phyloP scores from a whole-genome alignment of 2,329 filamentous ascomycete species.

The Penicillium paneum region DNA sequence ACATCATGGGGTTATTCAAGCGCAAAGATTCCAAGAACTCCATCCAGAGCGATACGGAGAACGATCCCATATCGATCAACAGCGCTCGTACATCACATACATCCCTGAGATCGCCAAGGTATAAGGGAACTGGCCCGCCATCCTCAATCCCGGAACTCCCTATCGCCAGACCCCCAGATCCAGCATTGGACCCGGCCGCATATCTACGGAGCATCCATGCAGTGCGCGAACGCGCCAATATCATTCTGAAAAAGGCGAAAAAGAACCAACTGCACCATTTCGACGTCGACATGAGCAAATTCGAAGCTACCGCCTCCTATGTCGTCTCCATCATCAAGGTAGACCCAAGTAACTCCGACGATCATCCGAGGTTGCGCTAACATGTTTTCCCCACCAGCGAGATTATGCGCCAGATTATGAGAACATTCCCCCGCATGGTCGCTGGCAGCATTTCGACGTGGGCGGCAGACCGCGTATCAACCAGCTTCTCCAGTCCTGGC shows the following conservation, averaged over 20 bases:
- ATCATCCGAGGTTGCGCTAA: slow-evolving; percentile 4
- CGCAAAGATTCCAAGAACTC: slow-evolving; percentile 46
- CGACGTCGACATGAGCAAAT: slow-evolving; percentile 81
- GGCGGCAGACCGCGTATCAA: slow-evolving; percentile 54
- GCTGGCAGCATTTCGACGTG: slow-evolving; percentile 64
- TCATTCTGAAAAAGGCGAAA: slow-evolving; percentile 74
- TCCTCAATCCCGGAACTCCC: slow-evolving; percentile 68
- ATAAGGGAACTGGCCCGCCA: slow-evolving; percentile 47
- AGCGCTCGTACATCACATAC: slow-evolving; percentile 45
- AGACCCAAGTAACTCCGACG: slow-evolving; percentile 16
- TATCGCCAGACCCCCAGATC: slow-evolving; percentile 81
- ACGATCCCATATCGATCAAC: slow-evolving; percentile 42
- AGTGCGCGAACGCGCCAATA: slow-evolving; percentile 72
- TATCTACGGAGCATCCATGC: slow-evolving; percentile 88
- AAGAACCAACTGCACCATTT: slow-evolving; percentile 79
- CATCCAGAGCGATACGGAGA: slow-evolving; percentile 33
- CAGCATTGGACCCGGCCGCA: slow-evolving; percentile 78
- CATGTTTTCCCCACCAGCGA: slow-evolving; percentile 48
- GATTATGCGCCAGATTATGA: slow-evolving; percentile 67
- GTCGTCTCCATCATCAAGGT: slow-evolving; percentile 95
- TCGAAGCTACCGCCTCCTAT: slow-evolving; percentile 77
- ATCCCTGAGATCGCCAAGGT: slow-evolving; percentile 51
- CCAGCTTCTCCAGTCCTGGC: slow-evolving; percentile 51
- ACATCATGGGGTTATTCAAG: slow-evolving; percentile 47
- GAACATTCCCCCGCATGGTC: slow-evolving; percentile 76